Evolutionary conservation across 2,329 filamentous ascomycete genomes (phyloP), one percentile per base, ranked within the genome.

Genomic region (Parascedosporium putredinis): DNA sequence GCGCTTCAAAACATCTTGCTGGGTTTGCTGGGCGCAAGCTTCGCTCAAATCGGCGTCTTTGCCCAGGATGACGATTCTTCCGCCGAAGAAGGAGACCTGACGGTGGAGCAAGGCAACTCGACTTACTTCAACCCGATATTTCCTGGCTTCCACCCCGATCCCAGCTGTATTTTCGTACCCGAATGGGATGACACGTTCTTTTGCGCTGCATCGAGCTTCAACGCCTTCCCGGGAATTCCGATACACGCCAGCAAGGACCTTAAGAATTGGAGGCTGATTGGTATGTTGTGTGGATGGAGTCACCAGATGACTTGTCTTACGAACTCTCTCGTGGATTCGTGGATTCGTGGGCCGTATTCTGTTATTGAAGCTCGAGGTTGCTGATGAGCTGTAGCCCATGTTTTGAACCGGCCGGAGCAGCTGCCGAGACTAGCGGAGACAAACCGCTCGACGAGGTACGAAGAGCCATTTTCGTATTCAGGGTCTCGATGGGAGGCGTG

Each of bases 161-260:
- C 73, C 0, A 69, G 64, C 4, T 72, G 70, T 44, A 62, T 67
- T n/a, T 64, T 66, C 45, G 59, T 72, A 18, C 55, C 59, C 7
- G 59, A 69, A 14, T 54, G 58, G 8, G 57, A 70, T 29, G 64
- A 67, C n/a, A 72, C 67, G 4, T 76, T 74, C 56, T 75, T 73
- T 58, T 75, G 72, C 53, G 70, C 67, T 2, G 72, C 71, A 0
- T 76, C 74, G 0, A 75, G 70, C 1, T 79, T 78, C 55, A 69
- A 72, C 49, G 63, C 67, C 1, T 78, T 76, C 54, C 74, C 75
- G 0, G 74, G 74, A 0, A 60, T 77, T 4, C 74, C 74, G 0
- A 67, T 79, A 18, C 71, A 77, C 55, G 71, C 72, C 2, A 75
- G 69, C n/a, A 68, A 65, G 49, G 73, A 78, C 55, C 57, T 79